Conservation (phyloP, 208 protist species). For the Acanthamoeba castellanii region DNA sequence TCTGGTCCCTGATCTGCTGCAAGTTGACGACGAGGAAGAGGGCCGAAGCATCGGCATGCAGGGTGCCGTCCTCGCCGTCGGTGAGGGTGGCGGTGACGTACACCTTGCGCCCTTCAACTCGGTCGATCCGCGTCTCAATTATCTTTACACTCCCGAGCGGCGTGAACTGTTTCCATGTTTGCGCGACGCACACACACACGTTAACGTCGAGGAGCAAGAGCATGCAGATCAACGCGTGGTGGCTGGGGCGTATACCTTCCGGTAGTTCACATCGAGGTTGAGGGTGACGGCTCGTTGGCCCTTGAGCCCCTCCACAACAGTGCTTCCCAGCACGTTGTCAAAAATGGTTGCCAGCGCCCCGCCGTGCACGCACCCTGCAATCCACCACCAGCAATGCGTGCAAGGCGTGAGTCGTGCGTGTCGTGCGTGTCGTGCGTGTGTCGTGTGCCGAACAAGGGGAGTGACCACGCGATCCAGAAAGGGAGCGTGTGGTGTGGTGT, state of each 20-base stretch:
- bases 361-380: constrained; percentile 22
- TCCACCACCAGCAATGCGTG: background rate
- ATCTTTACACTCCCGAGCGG: constrained; percentile 9
- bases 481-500: background rate
- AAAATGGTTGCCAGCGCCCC: constrained; percentile 8
- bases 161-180: background rate
- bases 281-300: constrained; percentile 38
- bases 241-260: background rate
- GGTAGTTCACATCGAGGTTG: constrained; percentile 54
- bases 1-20: constrained; percentile 39
- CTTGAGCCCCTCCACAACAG: background rate
- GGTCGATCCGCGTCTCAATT: background rate
- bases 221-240: too few relatives aligned
- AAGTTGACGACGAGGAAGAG: constrained; percentile 34
- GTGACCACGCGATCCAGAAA: too few relatives aligned
- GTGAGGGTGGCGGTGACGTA: constrained; percentile 14
- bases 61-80: constrained; percentile 3
- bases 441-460: too few relatives aligned
- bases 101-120: background rate
- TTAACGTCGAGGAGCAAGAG: background rate
- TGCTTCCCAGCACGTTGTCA: constrained; percentile 18
- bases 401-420: too few relatives aligned
- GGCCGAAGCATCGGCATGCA: constrained; percentile 7
- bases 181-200: background rate
- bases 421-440: too few relatives aligned